Evolutionary conservation across 768 basidiomycete genomes (phyloP), one percentile per base, ranked within the genome.

Genomic region (Leccinum boreale): DNA sequence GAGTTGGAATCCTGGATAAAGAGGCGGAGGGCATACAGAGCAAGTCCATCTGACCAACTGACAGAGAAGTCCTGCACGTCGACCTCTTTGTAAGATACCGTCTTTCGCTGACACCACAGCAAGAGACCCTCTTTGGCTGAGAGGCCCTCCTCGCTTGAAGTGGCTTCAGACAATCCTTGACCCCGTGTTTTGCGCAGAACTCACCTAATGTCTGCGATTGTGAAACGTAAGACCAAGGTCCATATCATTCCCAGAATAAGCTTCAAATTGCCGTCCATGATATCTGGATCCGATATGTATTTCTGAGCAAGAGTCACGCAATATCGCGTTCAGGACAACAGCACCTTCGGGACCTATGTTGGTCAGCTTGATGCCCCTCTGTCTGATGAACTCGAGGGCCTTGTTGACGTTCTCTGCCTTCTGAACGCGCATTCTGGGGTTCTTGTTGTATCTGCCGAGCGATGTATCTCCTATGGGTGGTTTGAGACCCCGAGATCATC

Each of bases 211-310:
- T 95, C 94, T 23, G 97, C 95, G 62, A 99, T 98, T 5, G 95
- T 97, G 73, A 98, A 98, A 12, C 96, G 89, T 31, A 98, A 81
- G 67, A 99, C 94, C 36, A 98, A 82, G 0, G 93, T 96, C 97
- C 97, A 98, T 62, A 99, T 98, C 95, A 95, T 93, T 31, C 94
- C 95, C n/a, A 98, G 83, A 52, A 96, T 98, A 55, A 99, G 88
- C 74, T 98, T 99, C 62, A 95, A 74, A 72, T 96, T 97, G n/a
- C 95, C 95, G 72, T 99, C 97, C 56, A 99, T 94, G 70, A 98
- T 97, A 72, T 98, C 96, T 95, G 58, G n/a, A 51, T 36, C 54
- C 53, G 44, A 53, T 51, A 0, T 12, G 5, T 31, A 4, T 42
- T 42, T 29, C 33, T 62, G 44, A 58, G 64, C 29, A 53, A 50